These are phyloP conservation scores for Phytophthora meadii DNA, from an alignment of 352 stramenopile species.

Conservation along the genomic window DNA sequence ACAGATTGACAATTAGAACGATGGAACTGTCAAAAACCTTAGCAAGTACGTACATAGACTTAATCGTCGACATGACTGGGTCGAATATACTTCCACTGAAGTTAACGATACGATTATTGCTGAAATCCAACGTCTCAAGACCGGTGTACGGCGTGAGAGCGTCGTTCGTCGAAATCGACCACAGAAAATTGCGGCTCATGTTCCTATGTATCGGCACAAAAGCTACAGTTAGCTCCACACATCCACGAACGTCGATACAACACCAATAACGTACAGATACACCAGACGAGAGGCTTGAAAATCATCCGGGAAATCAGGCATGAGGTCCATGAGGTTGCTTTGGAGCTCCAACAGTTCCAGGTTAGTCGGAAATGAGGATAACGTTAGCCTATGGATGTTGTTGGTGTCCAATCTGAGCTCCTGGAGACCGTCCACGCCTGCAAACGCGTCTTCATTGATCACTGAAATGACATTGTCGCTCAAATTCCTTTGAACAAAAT, in stretches of 20 bases:
- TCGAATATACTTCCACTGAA: slow-evolving; percentile 62
- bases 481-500: slow-evolving; percentile 46
- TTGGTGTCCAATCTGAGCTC: slow-evolving; percentile 56
- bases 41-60: slow-evolving; percentile 50
- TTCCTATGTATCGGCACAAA: slow-evolving; percentile 40
- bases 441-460: slow-evolving; percentile 58
- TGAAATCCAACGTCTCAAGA: slow-evolving; percentile 60
- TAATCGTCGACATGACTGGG: slow-evolving; percentile 52
- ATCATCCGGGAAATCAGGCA: slow-evolving; percentile 51
- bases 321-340: slow-evolving; percentile 58
- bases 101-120: slow-evolving; percentile 62
- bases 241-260: neutral
- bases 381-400: slow-evolving; percentile 51
- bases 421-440: slow-evolving; percentile 48
- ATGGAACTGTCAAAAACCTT: neutral
- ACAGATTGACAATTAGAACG: neutral
- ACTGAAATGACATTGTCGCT: slow-evolving; percentile 79
- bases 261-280: slow-evolving; percentile 49
- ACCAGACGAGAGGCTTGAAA: slow-evolving; percentile 42
- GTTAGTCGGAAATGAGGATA: slow-evolving; percentile 50
- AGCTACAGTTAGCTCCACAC: neutral
- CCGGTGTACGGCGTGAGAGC: slow-evolving; percentile 51
- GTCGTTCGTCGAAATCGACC: slow-evolving; percentile 59
- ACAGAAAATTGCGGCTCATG: slow-evolving; percentile 70
- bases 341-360: slow-evolving; percentile 57